Percentiles rank a stretch among this genome's conserved stretches.
phyloP scores from a whole-genome alignment of 805 yeast species.

The Kuraishia piskuri region DNA sequence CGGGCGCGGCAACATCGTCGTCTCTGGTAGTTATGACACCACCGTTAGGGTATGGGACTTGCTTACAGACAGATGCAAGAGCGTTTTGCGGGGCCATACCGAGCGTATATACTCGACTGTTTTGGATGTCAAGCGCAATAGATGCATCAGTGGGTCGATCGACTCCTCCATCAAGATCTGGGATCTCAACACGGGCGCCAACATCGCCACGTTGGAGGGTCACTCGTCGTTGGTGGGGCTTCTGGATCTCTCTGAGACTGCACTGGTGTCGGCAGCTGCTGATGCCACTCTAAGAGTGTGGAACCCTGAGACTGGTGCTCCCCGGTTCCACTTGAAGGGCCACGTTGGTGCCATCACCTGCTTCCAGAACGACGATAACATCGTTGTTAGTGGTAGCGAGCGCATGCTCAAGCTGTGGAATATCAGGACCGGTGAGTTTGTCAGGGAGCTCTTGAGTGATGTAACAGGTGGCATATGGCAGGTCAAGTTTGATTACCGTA shows the following conservation, averaged over 20 bases:
- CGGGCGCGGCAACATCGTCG: conserved; percentile 74
- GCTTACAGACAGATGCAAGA: conserved; percentile 61
- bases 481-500: conserved; percentile 73
- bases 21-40: conserved; percentile 87
- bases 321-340: conserved; percentile 64
- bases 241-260: conserved; percentile 65
- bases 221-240: conserved; percentile 89
- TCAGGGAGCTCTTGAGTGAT: conserved; percentile 65
- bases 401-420: conserved; percentile 86
- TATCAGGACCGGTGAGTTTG: conserved; percentile 63
- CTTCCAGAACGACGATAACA: conserved; percentile 78
- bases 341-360: conserved; percentile 88
- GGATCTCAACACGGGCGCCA: conserved; percentile 74
- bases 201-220: conserved; percentile 67
- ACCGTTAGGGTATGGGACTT: conserved; percentile 92
- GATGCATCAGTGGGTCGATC: conserved; percentile 88
- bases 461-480: conserved; percentile 91
- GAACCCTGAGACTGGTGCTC: conserved; percentile 75
- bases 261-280: conserved; percentile 90
- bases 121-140: conserved; percentile 61
- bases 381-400: conserved; percentile 85
- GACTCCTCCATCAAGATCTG: conserved; percentile 85
- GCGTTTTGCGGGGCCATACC: conserved; percentile 73
- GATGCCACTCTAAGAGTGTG: conserved; percentile 88
- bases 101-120: conserved; percentile 88